These are phyloP conservation scores for Neonothopanus nambi DNA, from an alignment of 1,284 basidiomycete species.

Conservation along the genomic window DNA sequence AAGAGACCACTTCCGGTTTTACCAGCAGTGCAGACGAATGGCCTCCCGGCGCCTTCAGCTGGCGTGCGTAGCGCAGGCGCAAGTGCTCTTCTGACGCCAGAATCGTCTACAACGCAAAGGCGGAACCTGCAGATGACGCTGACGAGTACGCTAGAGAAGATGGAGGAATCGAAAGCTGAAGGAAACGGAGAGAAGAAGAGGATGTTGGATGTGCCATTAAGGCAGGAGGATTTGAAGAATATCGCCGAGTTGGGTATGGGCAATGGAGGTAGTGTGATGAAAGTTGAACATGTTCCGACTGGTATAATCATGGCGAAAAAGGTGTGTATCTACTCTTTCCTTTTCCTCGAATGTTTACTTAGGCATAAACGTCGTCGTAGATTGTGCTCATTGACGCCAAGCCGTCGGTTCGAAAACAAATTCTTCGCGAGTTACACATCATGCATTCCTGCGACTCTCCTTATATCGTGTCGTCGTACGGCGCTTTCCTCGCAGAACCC, in stretches of 20 bases:
- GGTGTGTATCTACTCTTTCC: constrained; percentile 46
- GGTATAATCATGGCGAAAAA: constrained; percentile 94
- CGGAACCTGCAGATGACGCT: constrained; percentile 13
- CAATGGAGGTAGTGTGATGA: constrained; percentile 96
- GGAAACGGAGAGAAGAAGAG: constrained; percentile 67
- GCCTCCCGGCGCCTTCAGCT: constrained; percentile 35
- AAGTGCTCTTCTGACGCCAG: constrained; percentile 21
- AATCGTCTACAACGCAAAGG: constrained; percentile 14
- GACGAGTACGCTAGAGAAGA: constrained; percentile 10
- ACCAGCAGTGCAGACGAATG: constrained; percentile 41
- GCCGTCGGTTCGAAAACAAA: constrained; percentile 96
- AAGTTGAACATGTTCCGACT: constrained; percentile 87
- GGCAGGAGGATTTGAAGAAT: constrained; percentile 81
- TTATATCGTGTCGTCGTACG: constrained; percentile 95
- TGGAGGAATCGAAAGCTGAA: constrained; percentile 6
- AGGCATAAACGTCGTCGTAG: constrained; percentile 41
- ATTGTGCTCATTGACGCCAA: constrained; percentile 98
- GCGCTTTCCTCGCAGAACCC: constrained; percentile 92
- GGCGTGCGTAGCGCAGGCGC: constrained; percentile 25
- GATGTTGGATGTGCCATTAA: constrained; percentile 73
- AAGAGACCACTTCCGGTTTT: constrained; percentile 55
- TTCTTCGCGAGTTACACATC: constrained; percentile 95
- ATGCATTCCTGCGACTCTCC: constrained; percentile 95
- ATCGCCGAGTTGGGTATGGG: constrained; percentile 91
- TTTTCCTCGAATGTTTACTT: neutral